These are phyloP conservation scores for Sechiopsis laciniata DNA, from an alignment of 306 rosid species.

Conservation along the genomic window DNA sequence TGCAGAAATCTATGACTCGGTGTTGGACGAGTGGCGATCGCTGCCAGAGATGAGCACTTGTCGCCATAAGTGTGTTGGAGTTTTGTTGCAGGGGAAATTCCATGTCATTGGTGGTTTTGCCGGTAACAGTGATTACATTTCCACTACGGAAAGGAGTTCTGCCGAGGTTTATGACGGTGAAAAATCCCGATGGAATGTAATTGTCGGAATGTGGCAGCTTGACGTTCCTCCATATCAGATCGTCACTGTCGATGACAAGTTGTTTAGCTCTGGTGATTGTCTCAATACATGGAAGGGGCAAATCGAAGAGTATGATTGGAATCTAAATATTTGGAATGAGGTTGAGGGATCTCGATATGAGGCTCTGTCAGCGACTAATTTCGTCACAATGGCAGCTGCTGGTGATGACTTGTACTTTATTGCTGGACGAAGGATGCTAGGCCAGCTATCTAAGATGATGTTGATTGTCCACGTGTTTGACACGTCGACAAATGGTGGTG, in stretches of 20 bases:
- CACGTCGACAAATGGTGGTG: slow-evolving; percentile 13
- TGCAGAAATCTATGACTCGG: slow-evolving; percentile 30
- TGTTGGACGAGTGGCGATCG: slow-evolving; percentile 26
- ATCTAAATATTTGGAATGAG: slow-evolving; percentile 29
- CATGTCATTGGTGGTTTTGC: slow-evolving; percentile 32
- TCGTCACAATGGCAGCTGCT: slow-evolving; percentile 31
- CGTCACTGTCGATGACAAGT: slow-evolving; percentile 20
- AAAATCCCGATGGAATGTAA: slow-evolving; percentile 13
- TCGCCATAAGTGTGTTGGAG: slow-evolving; percentile 32
- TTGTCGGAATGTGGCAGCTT: slow-evolving; percentile 32
- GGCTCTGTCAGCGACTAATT: slow-evolving; percentile 13
- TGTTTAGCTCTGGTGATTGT: slow-evolving; percentile 35
- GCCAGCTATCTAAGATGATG: slow-evolving; percentile 14
- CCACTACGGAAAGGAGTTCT: slow-evolving; percentile 27
- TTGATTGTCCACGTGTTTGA: slow-evolving; percentile 32
- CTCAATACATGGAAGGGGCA: slow-evolving; percentile 36
- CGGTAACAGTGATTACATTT: slow-evolving; percentile 18
- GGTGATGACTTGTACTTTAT: slow-evolving; percentile 29
- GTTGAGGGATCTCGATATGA: slow-evolving; percentile 30
- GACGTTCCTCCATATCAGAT: slow-evolving; percentile 36
- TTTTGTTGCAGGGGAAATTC: slow-evolving; percentile 26
- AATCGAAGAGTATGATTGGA: slow-evolving; percentile 27
- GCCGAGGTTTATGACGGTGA: slow-evolving; percentile 28
- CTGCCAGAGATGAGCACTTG: slow-evolving; percentile 24
- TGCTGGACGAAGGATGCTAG: slow-evolving; percentile 20